phyloP scores from a whole-genome alignment of 306 rosid genomes.

The Medicago lupulina region DNA sequence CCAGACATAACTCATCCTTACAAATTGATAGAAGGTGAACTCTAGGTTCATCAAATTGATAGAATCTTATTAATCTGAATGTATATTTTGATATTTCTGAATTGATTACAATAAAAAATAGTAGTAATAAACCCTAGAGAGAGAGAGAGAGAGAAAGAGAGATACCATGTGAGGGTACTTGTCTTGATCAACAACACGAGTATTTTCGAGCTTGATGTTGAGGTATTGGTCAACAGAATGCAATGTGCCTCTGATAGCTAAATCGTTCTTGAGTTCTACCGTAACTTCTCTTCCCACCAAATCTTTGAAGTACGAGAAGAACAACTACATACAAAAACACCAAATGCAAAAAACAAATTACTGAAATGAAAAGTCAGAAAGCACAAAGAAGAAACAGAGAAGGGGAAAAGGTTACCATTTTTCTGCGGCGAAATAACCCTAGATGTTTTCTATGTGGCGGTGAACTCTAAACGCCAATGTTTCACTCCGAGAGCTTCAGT shows the following conservation, averaged over 20 bases:
- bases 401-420: conserved; percentile 36
- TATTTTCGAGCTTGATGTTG: conserved; percentile 95
- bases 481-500: no score
- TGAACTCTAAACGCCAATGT: no score
- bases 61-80: no score
- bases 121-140: conserved; percentile 12
- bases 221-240: conserved; percentile 99
- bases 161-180: conserved; percentile 97
- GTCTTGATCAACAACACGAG: conserved; percentile 96
- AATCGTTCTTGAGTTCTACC: conserved; percentile 95
- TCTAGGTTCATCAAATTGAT: no score
- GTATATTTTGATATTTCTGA: no score
- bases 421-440: background rate
- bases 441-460: no score
- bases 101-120: background rate
- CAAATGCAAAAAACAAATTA: no score
- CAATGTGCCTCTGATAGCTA: conserved; percentile 88
- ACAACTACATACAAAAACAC: conserved; percentile 67
- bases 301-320: conserved; percentile 98
- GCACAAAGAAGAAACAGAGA: background rate
- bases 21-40: no score
- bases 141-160: background rate
- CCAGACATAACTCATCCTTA: no score
- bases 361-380: conserved; percentile 16
- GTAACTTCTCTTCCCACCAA: conserved; percentile 98